Conservation (phyloP, 23 red algal species). For the Gracilariopsis chorda region DNA sequence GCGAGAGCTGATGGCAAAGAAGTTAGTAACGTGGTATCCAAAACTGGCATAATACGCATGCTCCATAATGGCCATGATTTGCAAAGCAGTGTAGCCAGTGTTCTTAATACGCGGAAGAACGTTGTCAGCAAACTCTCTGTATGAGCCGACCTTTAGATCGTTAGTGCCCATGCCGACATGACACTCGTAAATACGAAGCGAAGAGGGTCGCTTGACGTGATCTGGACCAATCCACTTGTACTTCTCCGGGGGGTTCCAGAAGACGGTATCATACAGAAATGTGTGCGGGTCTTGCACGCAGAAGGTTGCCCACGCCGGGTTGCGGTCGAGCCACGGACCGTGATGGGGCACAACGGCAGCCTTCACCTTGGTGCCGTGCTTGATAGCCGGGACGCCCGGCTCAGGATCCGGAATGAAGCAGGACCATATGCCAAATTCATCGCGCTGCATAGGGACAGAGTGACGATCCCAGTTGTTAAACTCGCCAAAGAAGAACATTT, state of each 20-base stretch:
- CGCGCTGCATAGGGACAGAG: slow-evolving; percentile 56
- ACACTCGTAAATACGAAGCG: slow-evolving; percentile 96
- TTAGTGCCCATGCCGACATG: slow-evolving; percentile 93
- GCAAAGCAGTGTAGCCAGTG: slow-evolving; percentile 90
- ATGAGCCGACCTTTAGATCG: slow-evolving; percentile 88
- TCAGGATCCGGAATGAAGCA: slow-evolving; percentile 76
- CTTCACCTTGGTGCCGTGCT: slow-evolving; percentile 91
- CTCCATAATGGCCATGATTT: slow-evolving; percentile 99
- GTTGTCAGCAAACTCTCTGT: slow-evolving; percentile 88
- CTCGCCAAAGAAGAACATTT: slow-evolving; percentile 94
- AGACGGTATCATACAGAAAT: slow-evolving; percentile 90
- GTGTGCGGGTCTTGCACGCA: slow-evolving; percentile 88
- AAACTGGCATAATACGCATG: slow-evolving; percentile 99
- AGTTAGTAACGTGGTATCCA: slow-evolving; percentile 99
- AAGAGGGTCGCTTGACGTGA: slow-evolving; percentile 61
- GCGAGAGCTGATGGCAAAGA: slow-evolving; percentile 88
- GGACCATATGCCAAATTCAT: slow-evolving; percentile 86
- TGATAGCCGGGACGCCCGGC: slow-evolving; percentile 77
- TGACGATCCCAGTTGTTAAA: slow-evolving; percentile 95
- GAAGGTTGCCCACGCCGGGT: slow-evolving; percentile 91
- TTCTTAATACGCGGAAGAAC: slow-evolving; percentile 90
- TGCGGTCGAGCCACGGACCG: slow-evolving; percentile 84
- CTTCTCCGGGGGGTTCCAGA: slow-evolving; percentile 88
- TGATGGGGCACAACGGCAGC: slow-evolving; percentile 74
- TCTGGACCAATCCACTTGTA: slow-evolving; percentile 76